Conservation (phyloP, 768 basidiomycete species). For the Leccinum uliginosum region DNA sequence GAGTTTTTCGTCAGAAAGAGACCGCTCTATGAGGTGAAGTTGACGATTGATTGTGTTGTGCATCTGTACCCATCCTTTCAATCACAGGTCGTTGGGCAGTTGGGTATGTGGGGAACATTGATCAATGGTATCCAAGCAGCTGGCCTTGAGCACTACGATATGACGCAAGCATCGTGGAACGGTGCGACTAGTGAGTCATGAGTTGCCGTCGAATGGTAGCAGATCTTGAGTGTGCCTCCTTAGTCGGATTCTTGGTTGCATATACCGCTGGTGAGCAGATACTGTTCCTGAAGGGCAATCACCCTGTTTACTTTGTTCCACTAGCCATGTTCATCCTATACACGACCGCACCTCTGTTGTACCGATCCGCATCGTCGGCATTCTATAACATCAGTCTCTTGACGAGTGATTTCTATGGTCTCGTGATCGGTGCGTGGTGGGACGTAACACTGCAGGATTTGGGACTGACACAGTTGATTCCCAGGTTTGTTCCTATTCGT, state of each 20-base stretch:
- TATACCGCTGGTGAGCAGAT: constrained; percentile 40
- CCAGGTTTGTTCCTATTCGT: constrained; percentile 52
- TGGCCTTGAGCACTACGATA: constrained; percentile 62
- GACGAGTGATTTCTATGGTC: constrained; percentile 85
- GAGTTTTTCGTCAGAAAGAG: constrained; percentile 79
- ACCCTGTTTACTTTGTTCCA: background rate
- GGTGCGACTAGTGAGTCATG: constrained; percentile 58
- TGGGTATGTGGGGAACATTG: constrained; percentile 81
- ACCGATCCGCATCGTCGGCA: constrained; percentile 80
- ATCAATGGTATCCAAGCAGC: constrained; percentile 79
- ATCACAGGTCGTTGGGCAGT: constrained; percentile 68
- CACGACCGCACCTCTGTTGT: constrained; percentile 79
- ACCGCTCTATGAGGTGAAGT: constrained; percentile 68
- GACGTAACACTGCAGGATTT: background rate
- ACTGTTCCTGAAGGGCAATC: background rate
- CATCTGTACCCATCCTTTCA: background rate
- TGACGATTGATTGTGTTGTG: background rate
- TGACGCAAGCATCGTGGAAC: constrained; percentile 69
- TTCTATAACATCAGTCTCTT: constrained; percentile 83
- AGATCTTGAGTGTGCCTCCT: background rate
- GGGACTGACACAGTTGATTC: constrained; percentile 2
- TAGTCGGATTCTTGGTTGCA: constrained; percentile 50
- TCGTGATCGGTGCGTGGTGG: constrained; percentile 56
- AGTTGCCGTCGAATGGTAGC: constrained; percentile 24
- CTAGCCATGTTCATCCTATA: constrained; percentile 81